These are phyloP conservation scores for Saitozyma podzolica DNA, from an alignment of 768 basidiomycete genomes.

Conservation along the genomic window DNA sequence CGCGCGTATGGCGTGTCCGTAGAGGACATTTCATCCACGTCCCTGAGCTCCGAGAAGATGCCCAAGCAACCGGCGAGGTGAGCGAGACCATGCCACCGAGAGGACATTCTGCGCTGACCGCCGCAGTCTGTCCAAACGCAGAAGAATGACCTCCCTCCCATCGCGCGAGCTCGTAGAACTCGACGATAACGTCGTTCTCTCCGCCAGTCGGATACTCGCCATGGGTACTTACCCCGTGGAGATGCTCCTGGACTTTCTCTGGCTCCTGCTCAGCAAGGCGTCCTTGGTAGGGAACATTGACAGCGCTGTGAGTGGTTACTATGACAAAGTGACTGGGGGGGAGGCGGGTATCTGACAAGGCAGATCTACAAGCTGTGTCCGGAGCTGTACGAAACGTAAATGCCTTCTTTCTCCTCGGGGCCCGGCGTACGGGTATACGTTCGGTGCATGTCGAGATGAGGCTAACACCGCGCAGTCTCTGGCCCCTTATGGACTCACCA, in stretches of 20 bases:
- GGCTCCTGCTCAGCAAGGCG: constrained; percentile 33
- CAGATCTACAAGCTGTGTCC: constrained; percentile 3
- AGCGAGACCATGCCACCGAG: neutral
- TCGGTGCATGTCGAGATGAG: neutral
- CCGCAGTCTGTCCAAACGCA: too few species aligned
- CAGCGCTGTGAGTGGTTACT: constrained; percentile 24
- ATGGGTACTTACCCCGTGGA: constrained; percentile 8
- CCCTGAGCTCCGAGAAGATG: too few species aligned
- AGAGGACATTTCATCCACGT: constrained; percentile 12
- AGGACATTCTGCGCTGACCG: too few species aligned
- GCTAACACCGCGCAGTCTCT: constrained; percentile 17
- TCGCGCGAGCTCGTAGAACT: neutral
- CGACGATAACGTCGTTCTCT: constrained; percentile 18
- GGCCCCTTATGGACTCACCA: constrained; percentile 22
- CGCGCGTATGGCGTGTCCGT: constrained; percentile 27
- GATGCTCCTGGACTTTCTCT: constrained; percentile 34
- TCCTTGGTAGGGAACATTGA: constrained; percentile 22
- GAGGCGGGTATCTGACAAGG: neutral
- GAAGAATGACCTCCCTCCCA: too few species aligned
- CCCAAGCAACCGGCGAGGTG: constrained; percentile 28
- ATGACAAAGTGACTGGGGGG: neutral
- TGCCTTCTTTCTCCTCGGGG: neutral
- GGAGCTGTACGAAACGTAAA: constrained; percentile 21
- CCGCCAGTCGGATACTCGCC: constrained; percentile 13
- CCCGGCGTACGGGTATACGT: too few species aligned